Evolutionary conservation across 78 protist genomes (phyloP).

Genomic region (Dictyostelium firmibasis): DNA sequence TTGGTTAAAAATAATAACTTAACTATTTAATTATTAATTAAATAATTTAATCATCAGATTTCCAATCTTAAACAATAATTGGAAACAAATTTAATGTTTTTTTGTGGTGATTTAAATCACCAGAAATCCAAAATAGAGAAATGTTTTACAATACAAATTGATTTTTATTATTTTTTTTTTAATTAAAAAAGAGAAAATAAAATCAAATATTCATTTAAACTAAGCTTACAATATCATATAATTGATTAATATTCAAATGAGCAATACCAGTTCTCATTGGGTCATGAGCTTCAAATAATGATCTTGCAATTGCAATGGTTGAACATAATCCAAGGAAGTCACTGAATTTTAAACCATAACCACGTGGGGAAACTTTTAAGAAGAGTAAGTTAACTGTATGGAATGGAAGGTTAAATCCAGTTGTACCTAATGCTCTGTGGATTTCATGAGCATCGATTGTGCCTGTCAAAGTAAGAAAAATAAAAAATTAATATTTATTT

Average conservation of each 20-base stretch:
- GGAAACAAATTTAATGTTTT: too few species aligned
- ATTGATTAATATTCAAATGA: neutral
- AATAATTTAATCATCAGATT: conserved; percentile 7
- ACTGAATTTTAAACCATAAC: neutral
- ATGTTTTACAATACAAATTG: neutral
- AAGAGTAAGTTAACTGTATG: conserved; percentile 30
- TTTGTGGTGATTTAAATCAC: too few species aligned
- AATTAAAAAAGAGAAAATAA: too few species aligned
- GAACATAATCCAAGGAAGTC: conserved; percentile 28
- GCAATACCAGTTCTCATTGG: conserved; percentile 52
- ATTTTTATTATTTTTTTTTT: too few species aligned
- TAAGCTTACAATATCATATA: conserved; percentile 3
- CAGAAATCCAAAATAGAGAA: too few species aligned
- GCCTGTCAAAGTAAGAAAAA: neutral
- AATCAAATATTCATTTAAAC: neutral
- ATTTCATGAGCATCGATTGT: conserved; percentile 57
- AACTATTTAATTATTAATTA: neutral
- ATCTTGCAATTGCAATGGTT: conserved; percentile 18
- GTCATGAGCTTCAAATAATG: conserved; percentile 32
- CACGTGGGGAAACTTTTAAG: conserved; percentile 34
- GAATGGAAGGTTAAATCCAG: conserved; percentile 46
- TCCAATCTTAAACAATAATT: too few species aligned
- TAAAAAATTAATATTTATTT: neutral
- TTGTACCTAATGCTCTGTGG: neutral
- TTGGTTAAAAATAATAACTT: too few species aligned